phyloP scores from a whole-genome alignment of 495 filamentous ascomycete genomes.

The Neurospora sp. region DNA sequence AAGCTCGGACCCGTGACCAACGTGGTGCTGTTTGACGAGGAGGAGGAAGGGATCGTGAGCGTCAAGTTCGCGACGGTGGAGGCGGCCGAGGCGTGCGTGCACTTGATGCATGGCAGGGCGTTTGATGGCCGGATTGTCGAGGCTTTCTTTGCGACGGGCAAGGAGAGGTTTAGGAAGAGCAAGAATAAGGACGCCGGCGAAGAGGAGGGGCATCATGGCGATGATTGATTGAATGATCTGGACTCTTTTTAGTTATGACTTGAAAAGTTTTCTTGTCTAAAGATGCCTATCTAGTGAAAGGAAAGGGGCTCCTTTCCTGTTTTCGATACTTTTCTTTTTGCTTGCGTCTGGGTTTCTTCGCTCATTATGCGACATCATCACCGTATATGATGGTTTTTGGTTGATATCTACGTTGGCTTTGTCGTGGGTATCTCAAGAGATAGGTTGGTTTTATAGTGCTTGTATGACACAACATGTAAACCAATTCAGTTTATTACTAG shows the following conservation, averaged over 20 bases:
- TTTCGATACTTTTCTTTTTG: background rate
- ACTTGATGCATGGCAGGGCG: slow-evolving; percentile 68
- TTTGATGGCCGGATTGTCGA: slow-evolving; percentile 67
- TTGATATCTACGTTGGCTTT: too few relatives aligned
- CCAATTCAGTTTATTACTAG: too few relatives aligned
- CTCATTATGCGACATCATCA: too few relatives aligned
- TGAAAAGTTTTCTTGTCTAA: background rate
- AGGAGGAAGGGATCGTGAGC: slow-evolving; percentile 77
- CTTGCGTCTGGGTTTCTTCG: background rate
- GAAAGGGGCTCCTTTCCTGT: background rate
- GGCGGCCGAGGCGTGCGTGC: slow-evolving; percentile 63
- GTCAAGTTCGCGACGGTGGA: slow-evolving; percentile 64
- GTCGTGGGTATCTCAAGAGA: too few relatives aligned
- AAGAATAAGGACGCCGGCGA: slow-evolving; percentile 36
- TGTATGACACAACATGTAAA: too few relatives aligned
- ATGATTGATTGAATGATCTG: slow-evolving; percentile 10
- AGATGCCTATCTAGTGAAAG: background rate
- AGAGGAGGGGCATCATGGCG: slow-evolving; percentile 32
- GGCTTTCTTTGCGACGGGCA: slow-evolving; percentile 67
- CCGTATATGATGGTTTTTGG: too few relatives aligned
- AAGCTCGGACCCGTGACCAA: slow-evolving; percentile 87
- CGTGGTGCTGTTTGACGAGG: slow-evolving; percentile 79
- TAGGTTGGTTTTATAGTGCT: too few relatives aligned
- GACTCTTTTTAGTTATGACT: background rate
- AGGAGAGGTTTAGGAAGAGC: slow-evolving; percentile 67